Conservation (phyloP, 2,329 filamentous ascomycete species). For the Epichloe uncinata region DNA sequence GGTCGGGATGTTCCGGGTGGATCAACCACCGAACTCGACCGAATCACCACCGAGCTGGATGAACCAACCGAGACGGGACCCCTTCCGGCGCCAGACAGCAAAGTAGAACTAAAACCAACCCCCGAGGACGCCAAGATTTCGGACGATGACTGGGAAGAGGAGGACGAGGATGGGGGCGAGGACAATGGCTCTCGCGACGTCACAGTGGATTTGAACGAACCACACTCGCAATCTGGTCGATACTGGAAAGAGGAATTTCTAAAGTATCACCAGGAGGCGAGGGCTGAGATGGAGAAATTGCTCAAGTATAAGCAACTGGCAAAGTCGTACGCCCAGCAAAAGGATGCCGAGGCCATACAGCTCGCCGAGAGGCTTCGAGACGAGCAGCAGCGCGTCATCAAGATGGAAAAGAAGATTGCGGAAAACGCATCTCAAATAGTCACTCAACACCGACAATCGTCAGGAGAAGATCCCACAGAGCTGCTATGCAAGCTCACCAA, state of each 20-base stretch:
- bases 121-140: slow-evolving; percentile 10
- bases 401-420: slow-evolving; percentile 49
- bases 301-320: slow-evolving; percentile 69
- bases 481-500: slow-evolving; percentile 40
- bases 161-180: slow-evolving; percentile 35
- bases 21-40: slow-evolving; percentile 5
- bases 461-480: slow-evolving; percentile 31
- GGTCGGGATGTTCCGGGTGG: slow-evolving; percentile 36
- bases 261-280: slow-evolving; percentile 58
- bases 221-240: slow-evolving; percentile 59
- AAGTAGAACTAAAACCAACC: background rate
- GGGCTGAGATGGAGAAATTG: slow-evolving; percentile 61
- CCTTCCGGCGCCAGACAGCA: slow-evolving; percentile 16
- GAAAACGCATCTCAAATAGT: slow-evolving; percentile 46
- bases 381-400: slow-evolving; percentile 50
- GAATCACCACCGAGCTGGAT: slow-evolving; percentile 29
- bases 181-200: slow-evolving; percentile 42
- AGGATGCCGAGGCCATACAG: slow-evolving; percentile 57
- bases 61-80: slow-evolving; percentile 31
- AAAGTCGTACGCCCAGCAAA: slow-evolving; percentile 66
- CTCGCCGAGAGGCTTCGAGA: slow-evolving; percentile 52
- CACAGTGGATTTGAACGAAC: slow-evolving; percentile 59
- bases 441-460: slow-evolving; percentile 17
- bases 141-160: slow-evolving; percentile 32
- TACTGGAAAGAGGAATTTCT: slow-evolving; percentile 74